Evolutionary conservation across 345 rosid species (phyloP), one percentile per base, ranked within the genome.

Genomic region (Sapria himalayana): DNA sequence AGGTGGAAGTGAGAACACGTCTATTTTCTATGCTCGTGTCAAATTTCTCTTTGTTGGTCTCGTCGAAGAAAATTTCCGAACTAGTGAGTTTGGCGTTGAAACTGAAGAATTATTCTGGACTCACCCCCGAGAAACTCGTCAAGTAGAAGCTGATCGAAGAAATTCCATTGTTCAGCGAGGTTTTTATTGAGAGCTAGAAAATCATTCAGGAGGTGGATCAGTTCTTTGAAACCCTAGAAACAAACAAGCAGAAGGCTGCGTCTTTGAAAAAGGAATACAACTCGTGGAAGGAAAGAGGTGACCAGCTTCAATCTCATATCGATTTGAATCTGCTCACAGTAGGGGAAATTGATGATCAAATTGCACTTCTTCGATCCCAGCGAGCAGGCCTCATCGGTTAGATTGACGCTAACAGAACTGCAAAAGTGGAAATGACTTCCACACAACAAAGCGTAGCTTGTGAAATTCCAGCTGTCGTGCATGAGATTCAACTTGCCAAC

Each of bases 91-190:
- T 76, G 6, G 82, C 80, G 2, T 25, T 70, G 20, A 71, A 58
- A 49, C 51, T 76, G 6, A 54, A 41, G 39, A 73, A 48, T 37
- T 76, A 73, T 58, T 79, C 81, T 39, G 46, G 29, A 33, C 54
- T 79, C 18, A 57, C 53, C 57, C 79, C 79, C 1, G 85, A 69
- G 19, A 72, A 76, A 48, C 70, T 62, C 20, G 76, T 76, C 22
- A 76, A 66, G 65, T 35, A 70, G 46, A 76, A 73, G 52, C 56
- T 71, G 39, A 62, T 80, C 4, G 73, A 73, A 46, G 81, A 78
- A 52, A 67, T 79, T 9, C 78, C 92, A 18, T 50, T 55, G 9
- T 70, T 65, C 36, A 63, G 76, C 23, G 59, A 67, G 59, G 74
- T 62, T 15, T 79, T 60, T 31, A 56, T 65, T 1, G 74, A 71